phyloP scores from a whole-genome alignment of 768 basidiomycete genomes.

The Amanita jacksonii region DNA sequence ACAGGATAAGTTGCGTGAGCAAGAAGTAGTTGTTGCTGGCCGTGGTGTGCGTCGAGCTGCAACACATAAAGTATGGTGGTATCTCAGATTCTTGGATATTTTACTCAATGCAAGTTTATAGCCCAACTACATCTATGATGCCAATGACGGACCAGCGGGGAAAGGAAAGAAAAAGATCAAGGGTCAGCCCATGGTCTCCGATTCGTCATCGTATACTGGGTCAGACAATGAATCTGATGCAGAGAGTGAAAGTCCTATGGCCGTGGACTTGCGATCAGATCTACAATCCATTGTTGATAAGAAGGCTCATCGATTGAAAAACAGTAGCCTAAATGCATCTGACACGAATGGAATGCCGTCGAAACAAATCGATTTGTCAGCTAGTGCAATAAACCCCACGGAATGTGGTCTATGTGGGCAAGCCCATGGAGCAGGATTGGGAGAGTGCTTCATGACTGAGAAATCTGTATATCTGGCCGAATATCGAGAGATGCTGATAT shows the following conservation, averaged over 20 bases:
- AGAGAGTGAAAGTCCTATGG: constrained; percentile 15
- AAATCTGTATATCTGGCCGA: constrained; percentile 57
- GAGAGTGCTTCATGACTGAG: constrained; percentile 55
- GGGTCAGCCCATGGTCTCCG: constrained; percentile 18
- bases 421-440: constrained; percentile 34
- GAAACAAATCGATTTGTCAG: not conserved
- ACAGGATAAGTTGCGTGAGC: constrained; percentile 28
- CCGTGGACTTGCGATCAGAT: constrained; percentile 11
- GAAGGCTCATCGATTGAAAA: not conserved
- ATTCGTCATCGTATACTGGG: constrained; percentile 24
- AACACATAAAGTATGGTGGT: constrained; percentile 27
- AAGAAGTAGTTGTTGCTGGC: constrained; percentile 50
- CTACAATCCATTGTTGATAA: not conserved
- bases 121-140: constrained; percentile 23
- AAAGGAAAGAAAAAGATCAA: constrained; percentile 13
- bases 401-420: constrained; percentile 57
- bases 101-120: not conserved
- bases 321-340: too few species aligned
- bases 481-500: constrained; percentile 57
- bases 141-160: constrained; percentile 15
- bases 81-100: not conserved
- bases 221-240: constrained; percentile 22
- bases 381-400: constrained; percentile 6
- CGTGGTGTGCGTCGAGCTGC: constrained; percentile 71
- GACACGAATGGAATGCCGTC: not conserved